Conservation (phyloP, 495 filamentous ascomycete genomes). For the Rostrohypoxylon terebratum region DNA sequence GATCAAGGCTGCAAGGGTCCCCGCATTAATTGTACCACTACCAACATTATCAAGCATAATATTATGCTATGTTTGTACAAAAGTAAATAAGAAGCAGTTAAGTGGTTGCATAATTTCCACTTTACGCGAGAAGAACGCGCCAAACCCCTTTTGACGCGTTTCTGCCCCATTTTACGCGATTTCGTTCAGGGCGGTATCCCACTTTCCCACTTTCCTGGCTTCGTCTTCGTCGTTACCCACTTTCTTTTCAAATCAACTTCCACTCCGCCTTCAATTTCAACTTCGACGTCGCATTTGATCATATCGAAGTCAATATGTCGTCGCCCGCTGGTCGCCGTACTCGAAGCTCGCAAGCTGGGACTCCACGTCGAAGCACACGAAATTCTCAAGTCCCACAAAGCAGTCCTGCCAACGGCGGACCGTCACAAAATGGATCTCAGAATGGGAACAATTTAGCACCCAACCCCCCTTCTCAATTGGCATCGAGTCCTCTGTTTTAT, state of each 20-base stretch:
- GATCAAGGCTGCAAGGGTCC: conserved; percentile 9
- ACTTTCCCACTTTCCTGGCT: conserved; percentile 22
- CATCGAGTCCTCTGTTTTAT: conserved; percentile 87
- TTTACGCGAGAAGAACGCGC: conserved; percentile 47
- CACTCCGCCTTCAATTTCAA: conserved; percentile 5
- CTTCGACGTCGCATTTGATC: conserved; percentile 5
- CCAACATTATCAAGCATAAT: conserved; percentile 5
- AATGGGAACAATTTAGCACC: conserved; percentile 59
- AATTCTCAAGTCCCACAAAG: conserved; percentile 63
- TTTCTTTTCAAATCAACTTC: conserved; percentile 23
- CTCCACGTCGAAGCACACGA: conserved; percentile 65
- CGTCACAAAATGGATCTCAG: conserved; percentile 58
- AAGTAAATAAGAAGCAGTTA: conserved; percentile 9
- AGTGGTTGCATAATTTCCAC: conserved; percentile 39
- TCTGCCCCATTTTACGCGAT: conserved; percentile 29
- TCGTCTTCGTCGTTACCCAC: conserved; percentile 17
- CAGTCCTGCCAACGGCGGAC: conserved; percentile 62
- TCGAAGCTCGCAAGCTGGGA: conserved; percentile 67
- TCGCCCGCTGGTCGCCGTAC: conserved; percentile 67
- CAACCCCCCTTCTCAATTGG: conserved; percentile 59
- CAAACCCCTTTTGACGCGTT: conserved; percentile 33
- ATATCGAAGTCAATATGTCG: conserved; percentile 62
- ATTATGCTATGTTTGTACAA: conserved; percentile 3
- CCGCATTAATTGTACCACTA: not conserved
- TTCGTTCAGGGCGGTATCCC: conserved; percentile 30